These are phyloP conservation scores for Cubamyces lactineus DNA, from an alignment of 768 basidiomycete species.

Conservation along the genomic window DNA sequence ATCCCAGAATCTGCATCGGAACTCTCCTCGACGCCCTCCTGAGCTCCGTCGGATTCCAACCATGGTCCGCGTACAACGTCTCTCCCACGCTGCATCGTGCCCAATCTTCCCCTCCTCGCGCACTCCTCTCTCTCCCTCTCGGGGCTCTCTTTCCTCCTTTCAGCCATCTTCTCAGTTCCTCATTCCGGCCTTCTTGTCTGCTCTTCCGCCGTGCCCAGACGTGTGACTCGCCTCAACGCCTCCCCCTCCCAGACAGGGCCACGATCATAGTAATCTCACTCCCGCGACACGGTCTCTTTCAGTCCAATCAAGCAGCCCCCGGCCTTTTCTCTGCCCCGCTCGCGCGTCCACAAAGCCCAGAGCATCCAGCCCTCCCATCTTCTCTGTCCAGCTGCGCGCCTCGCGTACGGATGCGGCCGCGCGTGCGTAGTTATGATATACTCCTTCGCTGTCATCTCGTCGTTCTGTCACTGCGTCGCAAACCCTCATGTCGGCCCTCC, in stretches of 20 bases:
- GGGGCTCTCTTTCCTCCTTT: constrained; percentile 16
- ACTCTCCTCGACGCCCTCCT: no score
- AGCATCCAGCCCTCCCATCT: background rate
- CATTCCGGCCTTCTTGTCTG: constrained; percentile 16
- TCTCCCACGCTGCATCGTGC: constrained; percentile 14
- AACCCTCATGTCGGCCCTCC: constrained; percentile 2
- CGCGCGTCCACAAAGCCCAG: background rate
- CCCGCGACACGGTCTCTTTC: constrained; percentile 13
- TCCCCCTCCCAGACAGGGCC: constrained; percentile 15
- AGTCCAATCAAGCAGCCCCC: constrained; percentile 12
- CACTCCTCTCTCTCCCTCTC: constrained; percentile 4
- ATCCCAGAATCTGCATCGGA: no score
- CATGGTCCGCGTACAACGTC: background rate
- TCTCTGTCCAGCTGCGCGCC: background rate
- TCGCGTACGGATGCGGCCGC: constrained; percentile 2
- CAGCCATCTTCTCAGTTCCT: constrained; percentile 7
- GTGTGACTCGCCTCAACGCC: constrained; percentile 11
- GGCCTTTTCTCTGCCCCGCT: constrained; percentile 4
- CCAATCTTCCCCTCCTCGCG: constrained; percentile 6
- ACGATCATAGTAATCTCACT: constrained; percentile 16
- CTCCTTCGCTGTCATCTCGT: constrained; percentile 10
- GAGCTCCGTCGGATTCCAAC: no score
- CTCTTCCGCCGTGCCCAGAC: constrained; percentile 15
- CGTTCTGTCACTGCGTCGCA: constrained; percentile 6
- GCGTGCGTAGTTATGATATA: background rate